Evolutionary conservation across 805 yeast species (phyloP).

Genomic region (Teunomyces lycoperdinae): DNA sequence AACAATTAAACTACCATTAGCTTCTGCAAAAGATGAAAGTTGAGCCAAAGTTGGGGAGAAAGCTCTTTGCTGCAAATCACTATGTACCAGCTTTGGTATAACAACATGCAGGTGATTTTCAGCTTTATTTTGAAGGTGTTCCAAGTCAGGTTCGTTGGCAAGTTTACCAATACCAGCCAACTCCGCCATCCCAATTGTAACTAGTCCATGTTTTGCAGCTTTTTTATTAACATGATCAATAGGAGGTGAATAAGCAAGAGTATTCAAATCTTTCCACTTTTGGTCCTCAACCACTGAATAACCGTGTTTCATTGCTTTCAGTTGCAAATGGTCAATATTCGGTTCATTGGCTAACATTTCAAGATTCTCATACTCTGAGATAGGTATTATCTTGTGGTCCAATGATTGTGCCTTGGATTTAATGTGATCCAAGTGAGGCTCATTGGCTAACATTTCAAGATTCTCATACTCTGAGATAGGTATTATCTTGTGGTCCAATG

Average conservation of each 20-base stretch:
- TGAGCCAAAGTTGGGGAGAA: slow-evolving; percentile 20
- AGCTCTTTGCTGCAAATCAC: slow-evolving; percentile 7
- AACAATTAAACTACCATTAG: slow-evolving; percentile 4
- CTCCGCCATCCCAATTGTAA: slow-evolving; percentile 10
- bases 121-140: slow-evolving; percentile 10
- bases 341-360: slow-evolving; percentile 19
- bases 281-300: slow-evolving; percentile 6
- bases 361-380: slow-evolving; percentile 7
- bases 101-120: slow-evolving; percentile 7
- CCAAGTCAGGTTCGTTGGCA: slow-evolving; percentile 15
- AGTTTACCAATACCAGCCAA: slow-evolving; percentile 13
- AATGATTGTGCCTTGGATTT: slow-evolving; percentile 6
- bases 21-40: slow-evolving; percentile 10
- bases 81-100: slow-evolving; percentile 5
- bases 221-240: slow-evolving; percentile 14
- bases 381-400: slow-evolving; percentile 1
- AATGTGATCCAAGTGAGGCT: slow-evolving; percentile 17
- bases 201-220: slow-evolving; percentile 13
- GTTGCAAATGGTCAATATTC: slow-evolving; percentile 15
- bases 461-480: neutral
- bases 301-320: slow-evolving; percentile 7
- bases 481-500: slow-evolving; percentile 2
- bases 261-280: slow-evolving; percentile 9
- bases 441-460: slow-evolving; percentile 13
- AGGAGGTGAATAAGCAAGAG: slow-evolving; percentile 15